Percentiles rank a stretch among this genome's conserved stretches.
Evolutionary conservation across 805 yeast species (phyloP).

Genomic region (Kodamaea hsintzibuensis): DNA sequence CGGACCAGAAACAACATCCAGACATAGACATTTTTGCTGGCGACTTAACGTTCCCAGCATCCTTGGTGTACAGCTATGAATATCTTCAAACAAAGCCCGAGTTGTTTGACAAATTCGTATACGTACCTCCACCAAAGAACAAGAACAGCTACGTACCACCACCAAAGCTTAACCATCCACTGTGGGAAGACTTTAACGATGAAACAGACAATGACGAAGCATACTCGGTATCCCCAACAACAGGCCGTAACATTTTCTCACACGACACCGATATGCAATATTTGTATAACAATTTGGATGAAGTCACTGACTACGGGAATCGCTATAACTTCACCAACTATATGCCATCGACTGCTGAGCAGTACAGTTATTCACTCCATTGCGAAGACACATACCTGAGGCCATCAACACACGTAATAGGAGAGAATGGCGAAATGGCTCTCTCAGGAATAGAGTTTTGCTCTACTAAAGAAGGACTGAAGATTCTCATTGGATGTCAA

Average conservation of each 20-base stretch:
- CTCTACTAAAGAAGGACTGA: slow-evolving; percentile 16
- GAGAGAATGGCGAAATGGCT: slow-evolving; percentile 43
- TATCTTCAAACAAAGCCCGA: slow-evolving; percentile 39
- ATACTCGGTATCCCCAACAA: slow-evolving; percentile 10
- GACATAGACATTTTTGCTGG: slow-evolving; percentile 7
- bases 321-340: slow-evolving; percentile 7
- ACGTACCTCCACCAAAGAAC: slow-evolving; percentile 27
- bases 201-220: slow-evolving; percentile 4
- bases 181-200: slow-evolving; percentile 15
- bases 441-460: slow-evolving; percentile 37
- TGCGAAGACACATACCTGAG: slow-evolving; percentile 31
- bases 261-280: slow-evolving; percentile 16
- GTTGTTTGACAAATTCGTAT: slow-evolving; percentile 37
- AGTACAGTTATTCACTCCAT: slow-evolving; percentile 17
- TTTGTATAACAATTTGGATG: slow-evolving; percentile 23
- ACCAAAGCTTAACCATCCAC: slow-evolving; percentile 23
- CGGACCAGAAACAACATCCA: not conserved
- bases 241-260: slow-evolving; percentile 3
- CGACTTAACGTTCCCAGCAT: slow-evolving; percentile 18
- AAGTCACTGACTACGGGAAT: slow-evolving; percentile 13
- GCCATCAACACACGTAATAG: not conserved
- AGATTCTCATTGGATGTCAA: slow-evolving; percentile 41
- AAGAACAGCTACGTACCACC: slow-evolving; percentile 15
- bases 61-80: slow-evolving; percentile 44
- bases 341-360: slow-evolving; percentile 8